Evolutionary conservation across 441 rosid species (phyloP).

Genomic region (Hypseocharis bilobata): DNA sequence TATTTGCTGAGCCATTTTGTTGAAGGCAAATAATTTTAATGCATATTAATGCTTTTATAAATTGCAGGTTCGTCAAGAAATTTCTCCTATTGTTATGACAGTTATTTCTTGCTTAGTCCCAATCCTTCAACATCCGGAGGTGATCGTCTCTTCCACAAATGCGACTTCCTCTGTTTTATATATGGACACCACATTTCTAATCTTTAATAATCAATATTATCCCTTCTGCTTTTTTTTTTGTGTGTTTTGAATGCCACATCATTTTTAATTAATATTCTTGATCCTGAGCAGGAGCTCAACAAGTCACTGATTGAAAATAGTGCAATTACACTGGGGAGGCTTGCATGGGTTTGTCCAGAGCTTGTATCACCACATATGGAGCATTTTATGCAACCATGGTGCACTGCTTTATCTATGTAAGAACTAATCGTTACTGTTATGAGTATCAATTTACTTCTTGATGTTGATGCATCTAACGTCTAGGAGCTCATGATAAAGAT

Average conservation of each 20-base stretch:
- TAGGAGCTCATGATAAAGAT: too few relatives aligned
- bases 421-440: conserved; percentile 11
- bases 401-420: conserved; percentile 61
- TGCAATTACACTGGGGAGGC: conserved; percentile 93
- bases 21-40: neutral
- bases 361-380: conserved; percentile 83
- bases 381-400: conserved; percentile 90
- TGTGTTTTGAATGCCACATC: neutral
- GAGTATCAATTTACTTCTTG: neutral
- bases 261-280: conserved; percentile 10
- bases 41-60: conserved; percentile 5
- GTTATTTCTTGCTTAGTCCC: conserved; percentile 66
- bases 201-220: too few relatives aligned
- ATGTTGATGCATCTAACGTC: neutral
- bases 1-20: too few relatives aligned
- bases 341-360: conserved; percentile 97
- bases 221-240: too few relatives aligned
- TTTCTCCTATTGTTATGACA: conserved; percentile 74
- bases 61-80: conserved; percentile 79
- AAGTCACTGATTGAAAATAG: conserved; percentile 83
- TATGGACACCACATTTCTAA: too few relatives aligned
- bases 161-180: neutral
- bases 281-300: conserved; percentile 57
- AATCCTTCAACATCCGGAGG: conserved; percentile 82
- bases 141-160: conserved; percentile 21